Evolutionary conservation across 768 basidiomycete species (phyloP).

Genomic region (Pisolithus tinctorius): DNA sequence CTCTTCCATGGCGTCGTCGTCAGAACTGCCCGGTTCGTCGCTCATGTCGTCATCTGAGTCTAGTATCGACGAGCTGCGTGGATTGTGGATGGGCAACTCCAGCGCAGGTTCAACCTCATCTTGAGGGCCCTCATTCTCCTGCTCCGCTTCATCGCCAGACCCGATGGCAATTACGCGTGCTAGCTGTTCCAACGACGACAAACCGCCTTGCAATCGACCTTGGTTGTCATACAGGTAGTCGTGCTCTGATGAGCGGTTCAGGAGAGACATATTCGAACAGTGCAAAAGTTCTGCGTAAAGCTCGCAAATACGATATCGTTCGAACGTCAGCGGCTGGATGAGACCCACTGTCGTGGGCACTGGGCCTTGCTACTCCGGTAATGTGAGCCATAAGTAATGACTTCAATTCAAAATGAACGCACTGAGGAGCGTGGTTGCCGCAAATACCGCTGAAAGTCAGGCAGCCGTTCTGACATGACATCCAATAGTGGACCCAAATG

Average conservation of each 20-base stretch:
- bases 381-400: slow-evolving; percentile 10
- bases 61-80: slow-evolving; percentile 42
- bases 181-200: slow-evolving; percentile 77
- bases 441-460: slow-evolving; percentile 64
- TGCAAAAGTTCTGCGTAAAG: slow-evolving; percentile 95
- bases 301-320: slow-evolving; percentile 94
- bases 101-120: slow-evolving; percentile 55
- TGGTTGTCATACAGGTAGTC: slow-evolving; percentile 71
- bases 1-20: slow-evolving; percentile 79
- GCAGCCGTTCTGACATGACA: slow-evolving; percentile 61
- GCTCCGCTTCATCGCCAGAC: slow-evolving; percentile 45
- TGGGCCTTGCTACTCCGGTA: slow-evolving; percentile 47
- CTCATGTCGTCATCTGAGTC: slow-evolving; percentile 81
- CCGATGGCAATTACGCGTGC: slow-evolving; percentile 75
- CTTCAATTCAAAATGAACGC: slow-evolving; percentile 21
- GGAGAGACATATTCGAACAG: slow-evolving; percentile 95
- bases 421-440: slow-evolving; percentile 72
- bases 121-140: slow-evolving; percentile 53
- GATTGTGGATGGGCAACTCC: slow-evolving; percentile 60
- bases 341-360: slow-evolving; percentile 69
- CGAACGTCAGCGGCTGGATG: slow-evolving; percentile 80
- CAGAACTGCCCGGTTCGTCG: slow-evolving; percentile 65
- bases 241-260: slow-evolving; percentile 73
- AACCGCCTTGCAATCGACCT: slow-evolving; percentile 83
- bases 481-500: slow-evolving; percentile 80